Conservation (phyloP, 2,329 filamentous ascomycete species). For the Claviceps sp. region DNA sequence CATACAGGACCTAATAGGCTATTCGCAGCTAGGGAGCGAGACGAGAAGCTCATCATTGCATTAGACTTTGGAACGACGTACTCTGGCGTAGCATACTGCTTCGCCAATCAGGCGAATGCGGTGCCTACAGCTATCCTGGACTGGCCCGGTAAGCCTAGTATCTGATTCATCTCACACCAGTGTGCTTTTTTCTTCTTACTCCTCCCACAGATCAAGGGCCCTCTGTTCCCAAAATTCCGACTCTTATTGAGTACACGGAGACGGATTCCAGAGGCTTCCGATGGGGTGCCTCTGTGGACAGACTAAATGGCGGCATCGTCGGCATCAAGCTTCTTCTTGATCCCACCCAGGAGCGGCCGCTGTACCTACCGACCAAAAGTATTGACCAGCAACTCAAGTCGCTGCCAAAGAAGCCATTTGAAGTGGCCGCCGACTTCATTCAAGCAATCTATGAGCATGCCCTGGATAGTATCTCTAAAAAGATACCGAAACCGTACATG, state of each 20-base stretch:
- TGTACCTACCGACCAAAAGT: constrained; percentile 5
- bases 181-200: constrained; percentile 28
- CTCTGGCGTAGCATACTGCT: constrained; percentile 33
- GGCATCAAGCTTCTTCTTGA: constrained; percentile 11
- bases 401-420: constrained; percentile 8
- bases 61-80: constrained; percentile 45
- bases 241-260: constrained; percentile 7
- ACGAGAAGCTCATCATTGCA: constrained; percentile 31
- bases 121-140: constrained; percentile 20
- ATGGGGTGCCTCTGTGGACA: constrained; percentile 9
- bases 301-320: constrained; percentile 4
- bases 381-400: background rate
- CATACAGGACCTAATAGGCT: background rate
- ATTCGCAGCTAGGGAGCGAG: background rate
- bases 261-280: constrained; percentile 32
- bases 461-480: constrained; percentile 20
- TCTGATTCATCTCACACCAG: constrained; percentile 8
- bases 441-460: constrained; percentile 14
- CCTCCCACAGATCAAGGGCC: constrained; percentile 27
- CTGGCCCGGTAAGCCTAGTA: constrained; percentile 10
- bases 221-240: constrained; percentile 23
- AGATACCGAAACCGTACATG: constrained; percentile 7
- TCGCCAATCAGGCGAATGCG: constrained; percentile 6
- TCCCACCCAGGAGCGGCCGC: constrained; percentile 5
- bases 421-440: constrained; percentile 9